These are phyloP conservation scores for Xerocomellus amylosporus DNA, from an alignment of 768 basidiomycete genomes.

Conservation along the genomic window DNA sequence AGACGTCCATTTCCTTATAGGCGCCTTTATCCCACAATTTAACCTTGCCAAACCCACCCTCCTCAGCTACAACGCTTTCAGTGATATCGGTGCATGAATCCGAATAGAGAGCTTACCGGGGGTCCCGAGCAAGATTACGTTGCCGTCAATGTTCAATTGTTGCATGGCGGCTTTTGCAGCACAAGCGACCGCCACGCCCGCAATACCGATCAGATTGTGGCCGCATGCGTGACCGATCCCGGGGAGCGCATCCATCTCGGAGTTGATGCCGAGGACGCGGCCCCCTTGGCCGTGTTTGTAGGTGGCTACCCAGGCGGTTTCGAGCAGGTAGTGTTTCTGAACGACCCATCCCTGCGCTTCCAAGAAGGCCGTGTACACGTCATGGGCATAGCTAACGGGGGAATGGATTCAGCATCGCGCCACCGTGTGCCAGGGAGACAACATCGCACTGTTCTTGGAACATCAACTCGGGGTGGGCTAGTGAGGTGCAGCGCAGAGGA, in stretches of 20 bases:
- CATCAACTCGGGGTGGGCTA: slow-evolving; percentile 70
- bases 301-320: slow-evolving; percentile 78
- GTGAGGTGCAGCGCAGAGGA: neutral
- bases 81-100: neutral
- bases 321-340: slow-evolving; percentile 56
- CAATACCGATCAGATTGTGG: slow-evolving; percentile 78
- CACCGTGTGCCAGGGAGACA: neutral
- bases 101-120: slow-evolving; percentile 48
- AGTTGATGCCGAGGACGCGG: slow-evolving; percentile 68
- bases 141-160: slow-evolving; percentile 61
- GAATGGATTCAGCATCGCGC: neutral
- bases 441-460: slow-evolving; percentile 61
- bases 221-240: slow-evolving; percentile 74
- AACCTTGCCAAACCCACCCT: slow-evolving; percentile 74
- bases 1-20: slow-evolving; percentile 74
- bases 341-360: slow-evolving; percentile 63
- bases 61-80: slow-evolving; percentile 53
- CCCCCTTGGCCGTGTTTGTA: slow-evolving; percentile 66
- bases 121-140: slow-evolving; percentile 71
- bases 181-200: slow-evolving; percentile 68
- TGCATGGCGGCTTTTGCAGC: slow-evolving; percentile 65
- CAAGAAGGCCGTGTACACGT: slow-evolving; percentile 67
- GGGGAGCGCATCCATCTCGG: slow-evolving; percentile 70
- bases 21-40: slow-evolving; percentile 66
- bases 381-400: slow-evolving; percentile 60